Evolutionary conservation across 2,329 filamentous ascomycete genomes (phyloP).

Genomic region (Pezicula neosporulosa): DNA sequence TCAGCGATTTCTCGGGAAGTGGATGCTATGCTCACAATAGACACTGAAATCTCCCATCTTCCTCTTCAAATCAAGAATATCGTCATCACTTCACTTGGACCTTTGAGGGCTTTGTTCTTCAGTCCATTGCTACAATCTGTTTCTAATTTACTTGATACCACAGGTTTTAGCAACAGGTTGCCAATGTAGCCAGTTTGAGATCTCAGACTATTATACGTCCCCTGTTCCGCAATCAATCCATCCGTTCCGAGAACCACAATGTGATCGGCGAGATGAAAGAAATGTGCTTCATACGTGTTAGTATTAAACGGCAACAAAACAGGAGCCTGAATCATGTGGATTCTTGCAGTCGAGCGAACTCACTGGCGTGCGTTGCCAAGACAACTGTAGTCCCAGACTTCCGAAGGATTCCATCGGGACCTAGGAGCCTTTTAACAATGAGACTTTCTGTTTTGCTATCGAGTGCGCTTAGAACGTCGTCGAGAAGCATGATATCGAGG

Average conservation of each 20-base stretch:
- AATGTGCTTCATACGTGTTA: conserved; percentile 22
- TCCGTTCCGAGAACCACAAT: conserved; percentile 29
- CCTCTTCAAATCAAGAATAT: conserved; percentile 1
- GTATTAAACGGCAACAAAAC: no score
- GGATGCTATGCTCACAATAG: conserved; percentile 7
- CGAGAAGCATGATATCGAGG: conserved; percentile 34
- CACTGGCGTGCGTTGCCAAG: conserved; percentile 37
- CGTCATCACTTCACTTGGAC: background rate
- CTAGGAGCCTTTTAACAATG: conserved; percentile 39
- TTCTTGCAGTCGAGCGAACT: conserved; percentile 29
- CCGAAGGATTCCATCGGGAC: conserved; percentile 35
- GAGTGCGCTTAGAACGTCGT: conserved; percentile 43
- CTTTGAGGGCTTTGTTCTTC: background rate
- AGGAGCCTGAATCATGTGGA: no score
- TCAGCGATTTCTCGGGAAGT: no score
- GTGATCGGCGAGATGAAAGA: conserved; percentile 33
- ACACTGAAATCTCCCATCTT: conserved; percentile 11
- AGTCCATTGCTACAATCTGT: no score
- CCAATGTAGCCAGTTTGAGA: conserved; percentile 12
- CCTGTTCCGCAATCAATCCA: conserved; percentile 29
- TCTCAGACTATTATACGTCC: conserved; percentile 23
- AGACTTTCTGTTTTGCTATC: conserved; percentile 38
- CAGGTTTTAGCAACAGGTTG: no score
- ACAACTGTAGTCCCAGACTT: conserved; percentile 34
- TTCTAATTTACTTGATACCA: no score